Percentiles rank a stretch among this genome's conserved stretches.
phyloP scores from a whole-genome alignment of 495 filamentous ascomycete genomes.

The Achaetomiella virescens region DNA sequence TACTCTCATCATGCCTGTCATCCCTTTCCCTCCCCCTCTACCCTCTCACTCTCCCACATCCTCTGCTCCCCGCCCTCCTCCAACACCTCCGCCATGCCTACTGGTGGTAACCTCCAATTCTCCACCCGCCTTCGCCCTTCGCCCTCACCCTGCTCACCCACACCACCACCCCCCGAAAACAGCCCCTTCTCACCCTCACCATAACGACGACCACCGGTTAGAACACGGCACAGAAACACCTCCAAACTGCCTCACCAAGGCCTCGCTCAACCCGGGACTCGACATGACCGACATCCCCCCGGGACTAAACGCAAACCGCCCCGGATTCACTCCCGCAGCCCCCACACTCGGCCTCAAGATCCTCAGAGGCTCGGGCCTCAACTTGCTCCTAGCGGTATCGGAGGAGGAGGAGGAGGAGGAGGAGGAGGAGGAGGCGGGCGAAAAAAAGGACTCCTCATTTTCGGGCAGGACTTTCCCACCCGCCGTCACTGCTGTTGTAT shows the following conservation, averaged over 20 bases:
- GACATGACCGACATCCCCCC: slow-evolving; percentile 18
- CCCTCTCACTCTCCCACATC: neutral
- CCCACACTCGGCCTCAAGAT: slow-evolving; percentile 1
- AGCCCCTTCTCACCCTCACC: neutral
- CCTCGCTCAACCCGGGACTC: slow-evolving; percentile 32
- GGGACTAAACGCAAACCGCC: neutral
- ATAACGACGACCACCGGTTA: neutral
- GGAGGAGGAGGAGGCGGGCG: neutral
- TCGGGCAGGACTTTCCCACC: neutral
- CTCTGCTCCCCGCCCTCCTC: neutral
- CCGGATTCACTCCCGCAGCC: neutral
- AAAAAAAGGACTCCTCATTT: no score
- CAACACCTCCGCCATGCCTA: slow-evolving; percentile 3
- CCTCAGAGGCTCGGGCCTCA: slow-evolving; percentile 23
- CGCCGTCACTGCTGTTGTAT: neutral
- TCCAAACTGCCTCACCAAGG: slow-evolving; percentile 34
- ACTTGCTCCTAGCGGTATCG: slow-evolving; percentile 24
- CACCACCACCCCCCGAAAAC: neutral
- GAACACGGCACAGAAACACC: neutral
- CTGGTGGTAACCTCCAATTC: no score
- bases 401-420: slow-evolving; percentile 8
- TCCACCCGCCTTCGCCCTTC: neutral
- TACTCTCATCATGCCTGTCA: neutral
- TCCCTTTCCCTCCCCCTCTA: neutral
- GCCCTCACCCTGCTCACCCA: neutral